Evolutionary conservation across 2,329 filamentous ascomycete genomes (phyloP).

Genomic region (Fonsecaea pedrosoi): DNA sequence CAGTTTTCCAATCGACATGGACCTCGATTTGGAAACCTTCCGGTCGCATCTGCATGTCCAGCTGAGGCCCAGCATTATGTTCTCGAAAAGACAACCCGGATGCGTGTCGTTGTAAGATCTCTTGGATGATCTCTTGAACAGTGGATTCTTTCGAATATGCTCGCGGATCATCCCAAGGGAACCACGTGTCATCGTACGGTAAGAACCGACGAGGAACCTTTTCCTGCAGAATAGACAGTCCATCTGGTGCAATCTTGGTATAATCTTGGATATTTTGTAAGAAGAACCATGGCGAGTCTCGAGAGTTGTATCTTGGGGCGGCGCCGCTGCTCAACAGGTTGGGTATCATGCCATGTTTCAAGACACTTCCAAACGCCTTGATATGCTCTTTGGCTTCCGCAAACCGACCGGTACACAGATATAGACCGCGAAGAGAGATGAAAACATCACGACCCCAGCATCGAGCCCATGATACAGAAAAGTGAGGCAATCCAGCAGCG

Average conservation of each 20-base stretch:
- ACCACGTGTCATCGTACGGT: slow-evolving; percentile 96
- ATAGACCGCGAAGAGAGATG: slow-evolving; percentile 91
- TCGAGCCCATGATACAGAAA: slow-evolving; percentile 89
- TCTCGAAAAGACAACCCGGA: slow-evolving; percentile 90
- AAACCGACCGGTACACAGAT: slow-evolving; percentile 86
- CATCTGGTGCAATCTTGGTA: slow-evolving; percentile 78
- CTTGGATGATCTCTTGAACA: slow-evolving; percentile 88
- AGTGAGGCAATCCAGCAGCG: slow-evolving; percentile 92
- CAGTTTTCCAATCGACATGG: slow-evolving; percentile 87
- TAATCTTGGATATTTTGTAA: slow-evolving; percentile 96
- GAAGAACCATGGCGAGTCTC: slow-evolving; percentile 98
- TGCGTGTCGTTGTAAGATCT: slow-evolving; percentile 90
- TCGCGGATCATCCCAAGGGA: slow-evolving; percentile 76
- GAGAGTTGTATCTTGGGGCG: slow-evolving; percentile 88
- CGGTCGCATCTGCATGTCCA: slow-evolving; percentile 91
- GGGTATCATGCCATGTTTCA: slow-evolving; percentile 98
- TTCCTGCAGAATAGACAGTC: slow-evolving; percentile 73
- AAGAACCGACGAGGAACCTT: slow-evolving; percentile 84
- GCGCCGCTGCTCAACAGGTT: slow-evolving; percentile 88
- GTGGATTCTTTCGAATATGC: slow-evolving; percentile 87
- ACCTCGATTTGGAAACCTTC: slow-evolving; percentile 93
- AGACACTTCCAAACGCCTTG: slow-evolving; percentile 87
- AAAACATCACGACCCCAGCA: slow-evolving; percentile 98
- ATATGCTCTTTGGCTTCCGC: slow-evolving; percentile 93
- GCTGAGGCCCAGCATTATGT: slow-evolving; percentile 84